A percentile compares a stretch with the other conserved stretches of the same genome.
phyloP scores from a whole-genome alignment of 1,284 basidiomycete genomes.

The Leccinum pallidistipes region DNA sequence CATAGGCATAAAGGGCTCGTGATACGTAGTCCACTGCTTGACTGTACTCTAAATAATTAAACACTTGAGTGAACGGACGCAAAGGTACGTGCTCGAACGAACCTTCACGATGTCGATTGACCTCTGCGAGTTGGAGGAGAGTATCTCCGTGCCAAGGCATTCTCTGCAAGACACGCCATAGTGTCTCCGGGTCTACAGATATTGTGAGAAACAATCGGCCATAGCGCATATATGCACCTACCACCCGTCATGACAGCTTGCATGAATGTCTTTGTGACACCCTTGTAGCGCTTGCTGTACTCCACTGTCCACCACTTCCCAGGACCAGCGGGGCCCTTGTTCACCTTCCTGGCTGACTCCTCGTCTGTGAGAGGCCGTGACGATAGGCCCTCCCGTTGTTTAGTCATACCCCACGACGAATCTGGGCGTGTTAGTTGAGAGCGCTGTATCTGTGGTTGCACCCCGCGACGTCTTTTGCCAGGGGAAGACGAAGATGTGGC shows the following conservation, averaged over 20 bases:
- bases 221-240: slow-evolving; percentile 36
- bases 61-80: background rate
- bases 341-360: slow-evolving; percentile 50
- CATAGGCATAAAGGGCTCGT: slow-evolving; percentile 86
- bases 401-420: slow-evolving; percentile 60
- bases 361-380: slow-evolving; percentile 56
- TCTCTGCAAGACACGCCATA: slow-evolving; percentile 56
- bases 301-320: slow-evolving; percentile 88
- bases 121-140: slow-evolving; percentile 81
- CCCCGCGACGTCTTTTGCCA: slow-evolving; percentile 32
- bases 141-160: slow-evolving; percentile 90
- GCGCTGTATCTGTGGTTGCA: slow-evolving; percentile 38
- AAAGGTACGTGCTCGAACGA: slow-evolving; percentile 7
- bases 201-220: slow-evolving; percentile 1
- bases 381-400: slow-evolving; percentile 68
- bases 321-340: slow-evolving; percentile 42
- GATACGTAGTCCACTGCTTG: slow-evolving; percentile 85
- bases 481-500: slow-evolving; percentile 32
- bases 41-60: slow-evolving; percentile 60
- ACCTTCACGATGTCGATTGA: slow-evolving; percentile 86
- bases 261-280: slow-evolving; percentile 79
- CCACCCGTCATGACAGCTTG: slow-evolving; percentile 78
- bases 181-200: slow-evolving; percentile 63
- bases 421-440: slow-evolving; percentile 67
- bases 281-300: slow-evolving; percentile 81